Evolutionary conservation across 2,329 filamentous ascomycete genomes (phyloP).

Genomic region (Xylariaceae sp.): DNA sequence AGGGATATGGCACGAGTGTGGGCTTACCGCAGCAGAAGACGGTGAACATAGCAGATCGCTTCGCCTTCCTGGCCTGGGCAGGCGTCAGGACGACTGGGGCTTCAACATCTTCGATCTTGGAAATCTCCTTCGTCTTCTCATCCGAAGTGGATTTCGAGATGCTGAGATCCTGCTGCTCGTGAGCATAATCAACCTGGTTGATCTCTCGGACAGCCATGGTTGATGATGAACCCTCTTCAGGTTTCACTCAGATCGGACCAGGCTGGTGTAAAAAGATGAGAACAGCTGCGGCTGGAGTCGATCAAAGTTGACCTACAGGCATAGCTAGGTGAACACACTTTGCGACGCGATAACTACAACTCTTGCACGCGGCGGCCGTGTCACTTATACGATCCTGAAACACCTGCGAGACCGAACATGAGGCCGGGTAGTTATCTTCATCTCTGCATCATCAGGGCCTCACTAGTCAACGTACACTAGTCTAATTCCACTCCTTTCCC

Average conservation of each 20-base stretch:
- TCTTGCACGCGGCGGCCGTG: neutral
- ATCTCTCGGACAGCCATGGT: conserved; percentile 4
- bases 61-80: conserved; percentile 3
- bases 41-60: conserved; percentile 10
- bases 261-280: neutral
- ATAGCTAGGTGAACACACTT: neutral
- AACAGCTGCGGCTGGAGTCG: neutral
- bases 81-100: conserved; percentile 1
- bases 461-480: neutral
- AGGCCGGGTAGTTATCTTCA: no score
- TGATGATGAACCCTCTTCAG: neutral
- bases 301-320: neutral
- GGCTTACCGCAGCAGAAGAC: conserved; percentile 13
- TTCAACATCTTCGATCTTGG: neutral
- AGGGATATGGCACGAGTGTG: neutral
- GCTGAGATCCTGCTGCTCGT: neutral
- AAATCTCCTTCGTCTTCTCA: neutral
- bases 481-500: neutral
- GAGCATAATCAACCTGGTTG: conserved; percentile 1
- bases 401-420: neutral
- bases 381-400: neutral
- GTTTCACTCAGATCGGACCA: neutral
- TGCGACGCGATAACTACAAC: neutral
- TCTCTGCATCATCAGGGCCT: neutral
- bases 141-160: conserved; percentile 1